Evolutionary conservation across 805 yeast species (phyloP).

Genomic region (Wickerhamomyces rabaulensis): DNA sequence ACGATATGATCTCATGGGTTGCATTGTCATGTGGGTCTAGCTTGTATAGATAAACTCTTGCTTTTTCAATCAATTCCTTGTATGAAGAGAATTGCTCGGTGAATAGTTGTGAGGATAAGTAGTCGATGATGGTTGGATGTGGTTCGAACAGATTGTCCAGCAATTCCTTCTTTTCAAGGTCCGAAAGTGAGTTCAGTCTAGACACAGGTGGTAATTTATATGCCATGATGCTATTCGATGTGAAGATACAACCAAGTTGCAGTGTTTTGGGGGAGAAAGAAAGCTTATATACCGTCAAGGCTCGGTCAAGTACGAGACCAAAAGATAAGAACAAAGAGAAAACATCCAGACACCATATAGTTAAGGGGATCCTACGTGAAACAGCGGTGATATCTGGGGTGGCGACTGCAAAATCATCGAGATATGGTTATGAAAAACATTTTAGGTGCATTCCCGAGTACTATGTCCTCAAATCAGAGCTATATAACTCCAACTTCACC

Average conservation of each 20-base stretch:
- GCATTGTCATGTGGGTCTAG: slow-evolving; percentile 12
- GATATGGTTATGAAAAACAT: no score
- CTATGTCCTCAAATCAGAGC: no score
- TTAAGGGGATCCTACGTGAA: no score
- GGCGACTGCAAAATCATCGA: no score
- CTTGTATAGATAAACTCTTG: slow-evolving; percentile 9
- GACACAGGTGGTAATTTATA: slow-evolving; percentile 30
- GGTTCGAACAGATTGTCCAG: slow-evolving; percentile 32
- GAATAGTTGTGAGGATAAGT: slow-evolving; percentile 14
- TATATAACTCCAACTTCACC: no score
- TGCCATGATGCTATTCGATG: slow-evolving; percentile 11
- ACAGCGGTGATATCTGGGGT: no score
- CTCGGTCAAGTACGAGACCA: not conserved
- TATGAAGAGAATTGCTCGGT: slow-evolving; percentile 6
- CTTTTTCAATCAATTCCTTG: slow-evolving; percentile 12
- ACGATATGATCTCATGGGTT: slow-evolving; percentile 57
- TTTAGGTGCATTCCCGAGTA: no score
- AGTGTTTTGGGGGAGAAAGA: not conserved
- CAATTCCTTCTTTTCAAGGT: slow-evolving; percentile 30
- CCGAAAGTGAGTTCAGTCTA: slow-evolving; percentile 17
- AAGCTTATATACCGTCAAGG: not conserved
- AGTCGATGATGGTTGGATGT: slow-evolving; percentile 15
- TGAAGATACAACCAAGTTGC: no score
- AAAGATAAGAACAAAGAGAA: not conserved
- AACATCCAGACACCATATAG: not conserved